These are phyloP conservation scores for Platismatia glauca DNA, from an alignment of 495 filamentous ascomycete species.

Conservation along the genomic window DNA sequence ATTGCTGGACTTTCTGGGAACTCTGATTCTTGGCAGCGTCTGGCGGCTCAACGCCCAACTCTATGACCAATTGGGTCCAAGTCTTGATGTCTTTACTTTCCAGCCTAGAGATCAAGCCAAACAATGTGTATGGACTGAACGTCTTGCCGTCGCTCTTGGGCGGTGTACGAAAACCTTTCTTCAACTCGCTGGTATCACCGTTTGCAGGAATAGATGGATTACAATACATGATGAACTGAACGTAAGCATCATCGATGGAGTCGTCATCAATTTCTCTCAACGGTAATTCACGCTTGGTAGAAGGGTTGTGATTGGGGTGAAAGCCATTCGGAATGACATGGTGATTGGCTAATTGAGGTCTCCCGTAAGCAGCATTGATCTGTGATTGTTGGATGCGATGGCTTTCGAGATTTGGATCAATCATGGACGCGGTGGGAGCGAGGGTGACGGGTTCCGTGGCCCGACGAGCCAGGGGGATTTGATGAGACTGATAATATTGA, in stretches of 20 bases:
- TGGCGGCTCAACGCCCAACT: conserved; percentile 84
- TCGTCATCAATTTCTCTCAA: conserved; percentile 59
- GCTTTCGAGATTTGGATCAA: conserved; percentile 22
- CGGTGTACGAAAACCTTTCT: conserved; percentile 70
- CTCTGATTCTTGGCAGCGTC: conserved; percentile 79
- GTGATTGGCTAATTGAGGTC: neutral
- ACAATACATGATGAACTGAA: conserved; percentile 85
- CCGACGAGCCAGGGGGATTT: conserved; percentile 16
- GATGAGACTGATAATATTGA: conserved; percentile 20
- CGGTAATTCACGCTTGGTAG: conserved; percentile 47
- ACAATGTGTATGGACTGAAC: conserved; percentile 77
- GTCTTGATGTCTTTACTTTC: conserved; percentile 90
- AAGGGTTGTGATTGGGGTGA: neutral
- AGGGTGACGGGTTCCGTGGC: conserved; percentile 20
- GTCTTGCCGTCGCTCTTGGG: conserved; percentile 89
- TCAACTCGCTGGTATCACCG: conserved; percentile 64
- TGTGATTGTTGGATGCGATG: conserved; percentile 17
- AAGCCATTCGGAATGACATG: conserved; percentile 3
- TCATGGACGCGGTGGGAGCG: conserved; percentile 24
- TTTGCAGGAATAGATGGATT: conserved; percentile 65
- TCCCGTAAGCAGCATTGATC: conserved; percentile 9
- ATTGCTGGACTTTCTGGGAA: conserved; percentile 95
- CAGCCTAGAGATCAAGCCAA: conserved; percentile 71
- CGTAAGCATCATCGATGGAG: conserved; percentile 80
- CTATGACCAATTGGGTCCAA: conserved; percentile 84